Evolutionary conservation across 768 basidiomycete genomes (phyloP), one percentile per base, ranked within the genome.

Genomic region (Kwoniella dejecticola): DNA sequence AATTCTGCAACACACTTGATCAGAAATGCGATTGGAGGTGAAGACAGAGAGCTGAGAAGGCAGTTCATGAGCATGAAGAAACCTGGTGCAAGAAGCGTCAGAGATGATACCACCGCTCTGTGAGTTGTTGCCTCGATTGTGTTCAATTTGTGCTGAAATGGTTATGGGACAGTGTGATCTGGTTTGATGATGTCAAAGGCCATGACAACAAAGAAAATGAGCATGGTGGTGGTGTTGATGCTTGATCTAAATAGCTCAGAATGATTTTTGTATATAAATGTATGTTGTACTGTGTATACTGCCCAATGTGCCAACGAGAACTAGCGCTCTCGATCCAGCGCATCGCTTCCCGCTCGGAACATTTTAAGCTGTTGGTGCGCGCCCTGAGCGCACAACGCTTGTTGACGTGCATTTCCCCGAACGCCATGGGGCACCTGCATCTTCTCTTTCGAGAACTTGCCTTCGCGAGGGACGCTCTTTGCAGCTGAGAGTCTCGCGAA

Each of bases 1-100:
- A 68, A 71, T 53, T 57, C 64, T 29, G 66, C 66, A 2, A 68
- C 69, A 1, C 69, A 71, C 42, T 38, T 71, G 52, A 66, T 71
- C 47, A 46, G 61, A 23, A 71, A 71, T 49, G 54, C 66, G 0
- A 29, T 68, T 42, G 55, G 41, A n/a, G 44, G 55, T 8, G 55
- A 44, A 17, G 55, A 57, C 31, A 44, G 30, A 23, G 41, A 57
- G 23, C 15, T 44, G 42, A 33, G 40, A 33, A 44, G 55, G 24
- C 44, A 46, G 5, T 29, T 57, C 11, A 21, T 57, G 17, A 57
- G 55, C 33, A 19, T 57, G 23, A 46, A 23, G 13, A 23, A 19
- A 12, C 30, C 40, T 44, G 55, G 41, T 17, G 55, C 4, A 11
- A 57, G 55, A 30, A 42, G 42, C 30, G 30, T 40, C 7, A 42